Evolutionary conservation across 1,284 basidiomycete genomes (phyloP).

Genomic region (Trametes versicolor): DNA sequence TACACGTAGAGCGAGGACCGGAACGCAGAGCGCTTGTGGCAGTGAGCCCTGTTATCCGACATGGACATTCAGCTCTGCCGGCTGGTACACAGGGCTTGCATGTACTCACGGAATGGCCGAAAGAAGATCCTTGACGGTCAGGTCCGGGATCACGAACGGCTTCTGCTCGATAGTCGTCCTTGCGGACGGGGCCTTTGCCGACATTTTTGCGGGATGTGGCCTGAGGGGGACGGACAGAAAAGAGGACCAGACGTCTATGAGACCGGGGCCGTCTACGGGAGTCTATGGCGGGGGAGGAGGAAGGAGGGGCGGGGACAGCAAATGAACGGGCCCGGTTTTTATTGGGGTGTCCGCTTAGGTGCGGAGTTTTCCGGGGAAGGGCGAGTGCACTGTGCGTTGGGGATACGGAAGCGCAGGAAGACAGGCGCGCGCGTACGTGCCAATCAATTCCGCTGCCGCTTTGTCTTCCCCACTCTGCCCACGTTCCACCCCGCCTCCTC

Average conservation of each 20-base stretch:
- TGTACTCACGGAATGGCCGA: slow-evolving; percentile 85
- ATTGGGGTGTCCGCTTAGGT: slow-evolving; percentile 32
- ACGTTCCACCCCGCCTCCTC: background rate
- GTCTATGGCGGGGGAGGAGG: slow-evolving; percentile 30
- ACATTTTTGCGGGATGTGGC: slow-evolving; percentile 34
- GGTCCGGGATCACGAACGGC: slow-evolving; percentile 78
- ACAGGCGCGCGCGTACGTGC: background rate
- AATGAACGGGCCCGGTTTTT: slow-evolving; percentile 27
- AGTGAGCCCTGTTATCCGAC: slow-evolving; percentile 62
- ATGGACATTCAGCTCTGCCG: no score
- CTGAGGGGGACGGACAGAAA: slow-evolving; percentile 22
- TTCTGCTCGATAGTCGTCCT: slow-evolving; percentile 62
- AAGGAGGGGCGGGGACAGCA: slow-evolving; percentile 26
- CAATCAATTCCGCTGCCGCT: slow-evolving; percentile 1
- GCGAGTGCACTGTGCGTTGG: slow-evolving; percentile 1
- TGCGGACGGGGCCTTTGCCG: slow-evolving; percentile 40
- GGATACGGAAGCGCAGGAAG: background rate
- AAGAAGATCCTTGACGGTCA: slow-evolving; percentile 88
- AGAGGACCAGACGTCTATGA: slow-evolving; percentile 23
- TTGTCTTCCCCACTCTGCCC: slow-evolving; percentile 2
- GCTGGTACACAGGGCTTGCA: background rate
- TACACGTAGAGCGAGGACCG: slow-evolving; percentile 88
- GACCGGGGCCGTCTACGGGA: slow-evolving; percentile 32
- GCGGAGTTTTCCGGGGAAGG: slow-evolving; percentile 28
- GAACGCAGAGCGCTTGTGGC: slow-evolving; percentile 92